phyloP scores from a whole-genome alignment of 1,284 basidiomycete species.

The Pyrrhoderma noxium region DNA sequence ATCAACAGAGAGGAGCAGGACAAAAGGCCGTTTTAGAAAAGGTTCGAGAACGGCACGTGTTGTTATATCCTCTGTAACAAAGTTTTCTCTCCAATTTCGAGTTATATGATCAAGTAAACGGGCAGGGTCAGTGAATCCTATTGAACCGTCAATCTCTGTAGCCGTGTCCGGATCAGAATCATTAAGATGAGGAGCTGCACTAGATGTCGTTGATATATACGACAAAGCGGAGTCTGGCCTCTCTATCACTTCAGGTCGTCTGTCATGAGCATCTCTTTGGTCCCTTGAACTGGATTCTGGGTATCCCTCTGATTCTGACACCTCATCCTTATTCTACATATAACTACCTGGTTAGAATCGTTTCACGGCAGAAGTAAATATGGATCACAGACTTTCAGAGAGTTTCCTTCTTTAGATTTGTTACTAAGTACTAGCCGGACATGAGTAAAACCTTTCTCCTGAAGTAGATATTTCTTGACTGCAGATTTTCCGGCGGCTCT shows the following conservation, averaged over 20 bases:
- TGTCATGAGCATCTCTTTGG: background rate
- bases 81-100: conserved; percentile 71
- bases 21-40: conserved; percentile 87
- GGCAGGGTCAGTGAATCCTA: conserved; percentile 45
- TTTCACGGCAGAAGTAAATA: too few species aligned
- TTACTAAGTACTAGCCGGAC: conserved; percentile 26
- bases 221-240: background rate
- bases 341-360: too few species aligned
- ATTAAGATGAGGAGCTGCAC: conserved; percentile 6
- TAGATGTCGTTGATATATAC: conserved; percentile 15
- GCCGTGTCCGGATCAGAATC: conserved; percentile 2
- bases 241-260: background rate
- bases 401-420: background rate
- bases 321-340: too few species aligned
- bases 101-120: conserved; percentile 75
- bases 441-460: conserved; percentile 37
- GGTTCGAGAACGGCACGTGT: conserved; percentile 53
- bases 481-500: conserved; percentile 75
- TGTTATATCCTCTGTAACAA: conserved; percentile 74
- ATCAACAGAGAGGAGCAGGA: conserved; percentile 81
- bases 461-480: conserved; percentile 66
- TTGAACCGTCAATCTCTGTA: conserved; percentile 10
- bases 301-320: too few species aligned
- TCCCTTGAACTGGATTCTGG: too few species aligned
- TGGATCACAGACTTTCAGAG: background rate